phyloP scores from a whole-genome alignment of 78 protist genomes.

The Creolimax fragrantissima region DNA sequence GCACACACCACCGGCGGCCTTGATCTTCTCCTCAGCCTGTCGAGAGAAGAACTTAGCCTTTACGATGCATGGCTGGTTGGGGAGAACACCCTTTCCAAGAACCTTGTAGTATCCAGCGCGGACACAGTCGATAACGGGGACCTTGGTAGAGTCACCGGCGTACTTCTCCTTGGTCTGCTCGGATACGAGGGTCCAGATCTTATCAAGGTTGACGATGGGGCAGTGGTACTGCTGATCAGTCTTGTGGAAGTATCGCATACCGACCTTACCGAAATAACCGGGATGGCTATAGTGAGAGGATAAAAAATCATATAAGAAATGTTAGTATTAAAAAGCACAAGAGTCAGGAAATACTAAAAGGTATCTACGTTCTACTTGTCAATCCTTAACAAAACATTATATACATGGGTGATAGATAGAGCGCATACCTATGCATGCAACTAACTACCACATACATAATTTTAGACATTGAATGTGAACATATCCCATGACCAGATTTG shows the following conservation, averaged over 20 bases:
- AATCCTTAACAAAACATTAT: too few relatives aligned
- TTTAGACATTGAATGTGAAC: too few relatives aligned
- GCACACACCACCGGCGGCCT: slow-evolving; percentile 94
- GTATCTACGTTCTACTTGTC: background rate
- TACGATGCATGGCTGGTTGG: slow-evolving; percentile 89
- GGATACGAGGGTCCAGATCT: slow-evolving; percentile 85
- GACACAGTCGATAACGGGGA: slow-evolving; percentile 93
- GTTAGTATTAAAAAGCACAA: background rate
- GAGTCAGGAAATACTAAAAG: background rate
- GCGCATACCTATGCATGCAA: too few relatives aligned
- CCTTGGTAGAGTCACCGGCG: slow-evolving; percentile 33
- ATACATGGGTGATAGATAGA: too few relatives aligned
- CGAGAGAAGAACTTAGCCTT: slow-evolving; percentile 89
- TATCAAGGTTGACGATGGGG: slow-evolving; percentile 91
- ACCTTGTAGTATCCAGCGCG: slow-evolving; percentile 60
- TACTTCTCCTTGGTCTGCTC: slow-evolving; percentile 42
- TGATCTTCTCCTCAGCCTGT: slow-evolving; percentile 94
- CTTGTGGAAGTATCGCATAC: slow-evolving; percentile 95
- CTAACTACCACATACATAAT: too few relatives aligned
- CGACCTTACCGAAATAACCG: slow-evolving; percentile 99
- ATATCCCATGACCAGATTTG: too few relatives aligned
- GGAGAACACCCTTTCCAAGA: slow-evolving; percentile 93
- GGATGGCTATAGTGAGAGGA: slow-evolving; percentile 80
- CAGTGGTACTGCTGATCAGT: slow-evolving; percentile 49
- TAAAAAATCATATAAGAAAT: too few relatives aligned